Percentiles rank a stretch among this genome's conserved stretches.
Conservation (phyloP, 2,329 filamentous ascomycete species). For the Pseudogymnoascus sp. region DNA sequence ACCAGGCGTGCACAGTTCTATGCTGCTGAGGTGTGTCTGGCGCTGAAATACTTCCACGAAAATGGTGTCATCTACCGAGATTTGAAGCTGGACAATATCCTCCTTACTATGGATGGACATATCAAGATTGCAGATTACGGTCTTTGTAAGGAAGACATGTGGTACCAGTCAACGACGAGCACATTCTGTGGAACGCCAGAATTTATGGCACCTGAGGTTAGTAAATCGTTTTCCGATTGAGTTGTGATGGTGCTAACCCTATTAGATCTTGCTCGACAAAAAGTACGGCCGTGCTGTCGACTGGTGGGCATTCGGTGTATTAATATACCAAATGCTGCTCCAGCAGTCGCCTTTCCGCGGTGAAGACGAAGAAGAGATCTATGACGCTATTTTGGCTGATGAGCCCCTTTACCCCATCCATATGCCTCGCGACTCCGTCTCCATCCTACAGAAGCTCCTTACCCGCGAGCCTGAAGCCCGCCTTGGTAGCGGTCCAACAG, state of each 20-base stretch:
- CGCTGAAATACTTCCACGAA: slow-evolving; percentile 98
- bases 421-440: slow-evolving; percentile 96
- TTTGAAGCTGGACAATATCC: slow-evolving; percentile 77
- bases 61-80: slow-evolving; percentile 96
- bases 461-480: slow-evolving; percentile 90
- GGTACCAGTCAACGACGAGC: slow-evolving; percentile 92
- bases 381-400: slow-evolving; percentile 94
- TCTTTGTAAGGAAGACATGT: slow-evolving; percentile 99
- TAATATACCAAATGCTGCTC: slow-evolving; percentile 99
- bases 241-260: slow-evolving; percentile 26
- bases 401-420: slow-evolving; percentile 97
- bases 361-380: slow-evolving; percentile 98
- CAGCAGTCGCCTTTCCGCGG: slow-evolving; percentile 98
- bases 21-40: slow-evolving; percentile 91
- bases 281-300: slow-evolving; percentile 96
- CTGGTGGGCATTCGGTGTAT: slow-evolving; percentile 98
- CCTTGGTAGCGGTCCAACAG: slow-evolving; percentile 87
- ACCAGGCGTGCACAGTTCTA: slow-evolving; percentile 98
- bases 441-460: slow-evolving; percentile 92
- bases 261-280: slow-evolving; percentile 87
- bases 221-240: slow-evolving; percentile 20
- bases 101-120: slow-evolving; percentile 88
- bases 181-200: slow-evolving; percentile 99
- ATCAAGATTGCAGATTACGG: slow-evolving; percentile 99
- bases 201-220: slow-evolving; percentile 96